Percentiles rank a stretch among this genome's conserved stretches.
phyloP scores from a whole-genome alignment of 768 basidiomycete genomes.

The Melanogaster broomeanus region DNA sequence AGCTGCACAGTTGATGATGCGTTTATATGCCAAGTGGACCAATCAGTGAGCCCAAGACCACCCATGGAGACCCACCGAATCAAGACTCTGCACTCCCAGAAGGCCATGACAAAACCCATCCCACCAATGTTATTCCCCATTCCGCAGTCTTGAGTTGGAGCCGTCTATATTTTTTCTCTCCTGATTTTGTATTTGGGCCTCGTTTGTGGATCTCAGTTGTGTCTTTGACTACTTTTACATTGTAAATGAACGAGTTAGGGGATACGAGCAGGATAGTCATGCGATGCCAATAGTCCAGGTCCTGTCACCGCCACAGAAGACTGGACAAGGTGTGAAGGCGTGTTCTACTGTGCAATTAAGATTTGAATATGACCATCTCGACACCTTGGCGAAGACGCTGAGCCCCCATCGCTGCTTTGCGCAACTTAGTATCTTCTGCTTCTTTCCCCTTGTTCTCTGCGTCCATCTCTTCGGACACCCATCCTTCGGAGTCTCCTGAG shows the following conservation, averaged over 20 bases:
- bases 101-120: no score
- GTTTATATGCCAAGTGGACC: no score
- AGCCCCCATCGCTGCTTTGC: conserved; percentile 61
- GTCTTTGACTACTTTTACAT: conserved; percentile 34
- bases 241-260: conserved; percentile 29
- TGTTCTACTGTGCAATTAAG: conserved; percentile 43
- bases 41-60: no score
- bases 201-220: no score
- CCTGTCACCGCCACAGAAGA: conserved; percentile 12
- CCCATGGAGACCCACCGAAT: no score
- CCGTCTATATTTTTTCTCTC: no score
- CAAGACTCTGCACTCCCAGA: no score
- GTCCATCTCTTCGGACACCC: conserved; percentile 61
- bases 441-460: conserved; percentile 35
- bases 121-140: no score
- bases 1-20: no score
- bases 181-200: no score
- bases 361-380: conserved; percentile 63
- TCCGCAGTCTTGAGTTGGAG: no score
- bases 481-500: conserved; percentile 54
- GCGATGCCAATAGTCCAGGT: conserved; percentile 25
- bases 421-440: conserved; percentile 35
- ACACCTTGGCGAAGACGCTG: conserved; percentile 68
- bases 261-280: conserved; percentile 24
- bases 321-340: conserved; percentile 22